Evolutionary conservation across 768 basidiomycete species (phyloP).

Genomic region (Boletus pseudopeckii): DNA sequence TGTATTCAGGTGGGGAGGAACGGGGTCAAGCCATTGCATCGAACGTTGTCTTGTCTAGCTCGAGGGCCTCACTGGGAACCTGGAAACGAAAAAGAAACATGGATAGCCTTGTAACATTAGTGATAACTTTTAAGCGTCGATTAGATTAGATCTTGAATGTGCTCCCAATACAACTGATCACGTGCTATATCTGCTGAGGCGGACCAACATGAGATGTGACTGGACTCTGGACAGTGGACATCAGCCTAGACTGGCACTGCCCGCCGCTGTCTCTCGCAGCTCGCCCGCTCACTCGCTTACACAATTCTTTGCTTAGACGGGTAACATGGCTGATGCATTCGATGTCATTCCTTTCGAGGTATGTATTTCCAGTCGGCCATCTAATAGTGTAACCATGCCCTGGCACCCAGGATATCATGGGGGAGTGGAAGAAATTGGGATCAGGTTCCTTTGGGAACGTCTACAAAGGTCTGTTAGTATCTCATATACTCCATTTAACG

Average conservation of each 20-base stretch:
- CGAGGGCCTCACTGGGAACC: slow-evolving; percentile 40
- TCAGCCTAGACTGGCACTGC: not conserved
- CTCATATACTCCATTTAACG: not conserved
- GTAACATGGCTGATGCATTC: slow-evolving; percentile 61
- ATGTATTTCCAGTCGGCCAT: slow-evolving; percentile 19
- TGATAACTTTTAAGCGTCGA: not conserved
- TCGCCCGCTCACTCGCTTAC: not conserved
- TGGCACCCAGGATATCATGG: slow-evolving; percentile 69
- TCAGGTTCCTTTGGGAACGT: slow-evolving; percentile 94
- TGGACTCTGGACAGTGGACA: no score
- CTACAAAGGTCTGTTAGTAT: slow-evolving; percentile 56
- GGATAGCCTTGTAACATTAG: no score
- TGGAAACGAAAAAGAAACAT: slow-evolving; percentile 22
- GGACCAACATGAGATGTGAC: slow-evolving; percentile 11
- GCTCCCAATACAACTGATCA: slow-evolving; percentile 10
- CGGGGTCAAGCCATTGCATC: no score
- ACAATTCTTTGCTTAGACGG: not conserved
- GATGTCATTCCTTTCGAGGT: slow-evolving; percentile 88
- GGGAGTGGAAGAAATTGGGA: slow-evolving; percentile 85
- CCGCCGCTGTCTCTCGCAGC: slow-evolving; percentile 2
- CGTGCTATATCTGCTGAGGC: slow-evolving; percentile 20
- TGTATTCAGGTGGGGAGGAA: slow-evolving; percentile 45
- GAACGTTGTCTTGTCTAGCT: slow-evolving; percentile 49
- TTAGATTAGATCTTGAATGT: slow-evolving; percentile 13
- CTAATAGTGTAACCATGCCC: not conserved